Percentiles rank a stretch among this genome's conserved stretches.
Conservation (phyloP, 1,284 basidiomycete genomes). For the Caloboletus firmus region DNA sequence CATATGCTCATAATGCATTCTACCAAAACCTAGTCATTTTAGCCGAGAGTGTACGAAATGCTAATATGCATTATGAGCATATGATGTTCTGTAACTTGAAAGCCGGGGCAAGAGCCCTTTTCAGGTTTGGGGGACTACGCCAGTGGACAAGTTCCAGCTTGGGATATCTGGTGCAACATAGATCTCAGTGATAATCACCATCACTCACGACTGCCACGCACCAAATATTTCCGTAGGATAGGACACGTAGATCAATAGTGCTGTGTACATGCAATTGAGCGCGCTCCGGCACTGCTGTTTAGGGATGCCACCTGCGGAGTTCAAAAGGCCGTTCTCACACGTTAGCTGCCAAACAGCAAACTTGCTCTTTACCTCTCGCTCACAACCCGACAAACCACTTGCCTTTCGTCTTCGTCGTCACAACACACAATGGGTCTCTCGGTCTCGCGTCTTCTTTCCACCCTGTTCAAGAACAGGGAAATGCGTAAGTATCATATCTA, state of each 20-base stretch:
- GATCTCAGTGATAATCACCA: not conserved
- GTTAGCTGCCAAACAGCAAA: constrained; percentile 34
- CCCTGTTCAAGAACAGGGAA: constrained; percentile 98
- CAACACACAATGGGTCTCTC: constrained; percentile 77
- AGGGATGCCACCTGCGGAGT: constrained; percentile 38
- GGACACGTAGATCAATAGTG: constrained; percentile 19
- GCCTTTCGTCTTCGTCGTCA: constrained; percentile 34
- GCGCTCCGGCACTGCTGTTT: too few species aligned
- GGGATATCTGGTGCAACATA: not conserved
- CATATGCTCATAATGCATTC: too few species aligned
- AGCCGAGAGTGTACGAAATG: too few species aligned
- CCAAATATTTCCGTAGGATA: constrained; percentile 4
- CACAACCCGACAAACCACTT: constrained; percentile 38
- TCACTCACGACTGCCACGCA: not conserved
- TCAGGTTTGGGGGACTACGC: not conserved
- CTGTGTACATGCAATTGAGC: constrained; percentile 8
- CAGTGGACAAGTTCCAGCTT: not conserved
- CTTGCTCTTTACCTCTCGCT: constrained; percentile 39
- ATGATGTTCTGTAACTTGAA: too few species aligned
- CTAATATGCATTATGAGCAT: too few species aligned
- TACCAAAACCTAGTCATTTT: too few species aligned
- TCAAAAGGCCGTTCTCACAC: constrained; percentile 37
- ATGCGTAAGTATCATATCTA: constrained; percentile 76
- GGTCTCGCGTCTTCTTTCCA: constrained; percentile 78
- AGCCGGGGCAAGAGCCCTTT: not conserved